phyloP scores from a whole-genome alignment of 2,329 filamentous ascomycete species.

The Fusarium nygamai region DNA sequence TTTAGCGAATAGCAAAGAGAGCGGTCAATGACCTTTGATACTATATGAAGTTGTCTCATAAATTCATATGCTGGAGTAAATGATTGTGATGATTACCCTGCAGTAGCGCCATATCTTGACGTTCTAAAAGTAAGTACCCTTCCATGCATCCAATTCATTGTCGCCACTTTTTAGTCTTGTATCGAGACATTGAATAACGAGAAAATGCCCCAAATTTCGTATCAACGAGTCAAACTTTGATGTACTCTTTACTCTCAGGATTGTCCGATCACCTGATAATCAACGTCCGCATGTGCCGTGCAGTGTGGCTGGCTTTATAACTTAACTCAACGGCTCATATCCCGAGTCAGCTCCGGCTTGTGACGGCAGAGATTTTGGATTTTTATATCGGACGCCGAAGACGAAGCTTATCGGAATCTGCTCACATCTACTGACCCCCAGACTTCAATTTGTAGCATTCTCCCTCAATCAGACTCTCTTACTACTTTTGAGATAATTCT shows the following conservation, averaged over 20 bases:
- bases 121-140: slow-evolving; percentile 4
- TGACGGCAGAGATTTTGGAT: slow-evolving; percentile 38
- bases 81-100: neutral
- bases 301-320: slow-evolving; percentile 5
- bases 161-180: slow-evolving; percentile 32
- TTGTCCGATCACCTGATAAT: slow-evolving; percentile 28
- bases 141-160: neutral
- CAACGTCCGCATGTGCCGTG: neutral
- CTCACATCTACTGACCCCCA: neutral
- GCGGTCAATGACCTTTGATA: slow-evolving; percentile 8
- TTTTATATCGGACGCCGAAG: slow-evolving; percentile 16
- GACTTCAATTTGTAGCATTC: neutral
- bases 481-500: neutral
- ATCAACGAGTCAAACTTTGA: neutral
- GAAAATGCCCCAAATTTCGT: neutral
- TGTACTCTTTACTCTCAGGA: neutral
- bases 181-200: slow-evolving; percentile 1
- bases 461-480: neutral
- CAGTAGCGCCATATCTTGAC: neutral
- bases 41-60: too few species aligned
- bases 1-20: slow-evolving; percentile 18
- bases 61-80: neutral
- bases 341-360: slow-evolving; percentile 43
- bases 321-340: slow-evolving; percentile 5
- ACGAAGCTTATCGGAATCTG: slow-evolving; percentile 9